phyloP scores from a whole-genome alignment of 2,329 filamentous ascomycete species.

The Sodiomyces alkalinus region DNA sequence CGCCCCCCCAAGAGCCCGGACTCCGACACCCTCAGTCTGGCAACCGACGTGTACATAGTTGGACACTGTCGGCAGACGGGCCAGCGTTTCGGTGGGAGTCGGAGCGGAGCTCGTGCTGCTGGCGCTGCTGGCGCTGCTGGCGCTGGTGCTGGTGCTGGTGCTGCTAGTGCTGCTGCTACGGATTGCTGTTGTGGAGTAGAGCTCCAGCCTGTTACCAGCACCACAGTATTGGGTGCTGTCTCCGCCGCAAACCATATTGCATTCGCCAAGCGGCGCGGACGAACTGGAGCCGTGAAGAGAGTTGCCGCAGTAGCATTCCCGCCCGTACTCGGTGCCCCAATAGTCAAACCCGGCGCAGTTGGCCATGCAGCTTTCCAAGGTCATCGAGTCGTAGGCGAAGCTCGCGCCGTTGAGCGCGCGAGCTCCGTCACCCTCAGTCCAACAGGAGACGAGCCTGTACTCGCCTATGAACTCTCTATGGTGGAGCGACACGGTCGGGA shows the following conservation, averaged over 20 bases:
- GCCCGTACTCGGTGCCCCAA: slow-evolving; percentile 35
- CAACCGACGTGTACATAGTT: slow-evolving; percentile 22
- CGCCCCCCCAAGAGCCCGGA: slow-evolving; percentile 20
- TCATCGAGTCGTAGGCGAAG: slow-evolving; percentile 32
- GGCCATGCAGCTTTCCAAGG: slow-evolving; percentile 28
- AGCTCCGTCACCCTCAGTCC: slow-evolving; percentile 26
- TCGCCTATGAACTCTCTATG: slow-evolving; percentile 24
- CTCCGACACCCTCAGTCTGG: slow-evolving; percentile 20
- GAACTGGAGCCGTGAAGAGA: slow-evolving; percentile 10
- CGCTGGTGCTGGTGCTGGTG: slow-evolving; percentile 7
- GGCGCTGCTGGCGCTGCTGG: slow-evolving; percentile 2
- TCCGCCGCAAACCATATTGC: slow-evolving; percentile 25
- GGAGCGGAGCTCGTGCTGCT: too few relatives aligned
- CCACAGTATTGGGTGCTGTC: slow-evolving; percentile 26
- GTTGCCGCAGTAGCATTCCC: slow-evolving; percentile 37
- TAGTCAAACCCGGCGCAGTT: slow-evolving; percentile 31
- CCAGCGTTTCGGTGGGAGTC: slow-evolving; percentile 17
- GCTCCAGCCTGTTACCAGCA: slow-evolving; percentile 24
- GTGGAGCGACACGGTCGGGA: slow-evolving; percentile 16
- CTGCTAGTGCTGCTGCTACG: slow-evolving; percentile 9
- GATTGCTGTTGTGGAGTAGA: slow-evolving; percentile 25
- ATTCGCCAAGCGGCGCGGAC: slow-evolving; percentile 15
- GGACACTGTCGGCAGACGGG: slow-evolving; percentile 16
- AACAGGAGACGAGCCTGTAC: slow-evolving; percentile 31
- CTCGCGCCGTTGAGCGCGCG: slow-evolving; percentile 26